A percentile compares a stretch with the other conserved stretches of the same genome.
Conservation (phyloP, 306 rosid species). For the Lathyrus tuberosus region DNA sequence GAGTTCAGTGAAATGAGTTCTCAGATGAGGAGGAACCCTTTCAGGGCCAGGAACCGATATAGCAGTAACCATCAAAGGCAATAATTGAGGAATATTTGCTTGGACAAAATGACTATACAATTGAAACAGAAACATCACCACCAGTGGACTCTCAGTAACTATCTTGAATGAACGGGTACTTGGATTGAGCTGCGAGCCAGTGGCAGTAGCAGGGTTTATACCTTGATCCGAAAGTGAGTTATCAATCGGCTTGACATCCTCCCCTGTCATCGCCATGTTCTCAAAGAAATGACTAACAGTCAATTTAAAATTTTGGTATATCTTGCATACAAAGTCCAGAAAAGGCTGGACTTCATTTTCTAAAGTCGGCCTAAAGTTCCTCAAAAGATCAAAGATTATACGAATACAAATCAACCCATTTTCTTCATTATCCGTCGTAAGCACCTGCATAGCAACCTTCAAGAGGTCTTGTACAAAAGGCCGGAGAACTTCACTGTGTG, state of each 20-base stretch:
- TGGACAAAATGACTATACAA: conserved; percentile 93
- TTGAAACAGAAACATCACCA: conserved; percentile 97
- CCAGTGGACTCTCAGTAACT: conserved; percentile 95
- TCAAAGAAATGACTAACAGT: conserved; percentile 95
- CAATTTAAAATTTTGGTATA: conserved; percentile 81
- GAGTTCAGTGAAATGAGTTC: conserved; percentile 81
- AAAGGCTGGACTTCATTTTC: conserved; percentile 95
- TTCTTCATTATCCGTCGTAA: conserved; percentile 93
- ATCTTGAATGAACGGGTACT: conserved; percentile 93
- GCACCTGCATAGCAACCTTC: conserved; percentile 93
- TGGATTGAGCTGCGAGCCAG: conserved; percentile 82
- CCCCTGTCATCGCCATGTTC: conserved; percentile 56
- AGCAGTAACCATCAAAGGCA: conserved; percentile 97
- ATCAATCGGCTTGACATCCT: conserved; percentile 81
- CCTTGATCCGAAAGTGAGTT: conserved; percentile 69
- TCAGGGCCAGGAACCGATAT: conserved; percentile 98
- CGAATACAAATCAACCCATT: conserved; percentile 89
- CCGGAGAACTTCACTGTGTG: conserved; percentile 95
- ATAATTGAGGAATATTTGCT: conserved; percentile 84
- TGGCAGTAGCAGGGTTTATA: conserved; percentile 51
- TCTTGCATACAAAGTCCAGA: conserved; percentile 89
- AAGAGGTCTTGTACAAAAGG: conserved; percentile 96
- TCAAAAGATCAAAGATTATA: conserved; percentile 88
- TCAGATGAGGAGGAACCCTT: conserved; percentile 80
- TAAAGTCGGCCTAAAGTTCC: conserved; percentile 88